Base-by-base conservation (phyloP, 768 basidiomycete species). In the Tulasnella sp. region DNA sequence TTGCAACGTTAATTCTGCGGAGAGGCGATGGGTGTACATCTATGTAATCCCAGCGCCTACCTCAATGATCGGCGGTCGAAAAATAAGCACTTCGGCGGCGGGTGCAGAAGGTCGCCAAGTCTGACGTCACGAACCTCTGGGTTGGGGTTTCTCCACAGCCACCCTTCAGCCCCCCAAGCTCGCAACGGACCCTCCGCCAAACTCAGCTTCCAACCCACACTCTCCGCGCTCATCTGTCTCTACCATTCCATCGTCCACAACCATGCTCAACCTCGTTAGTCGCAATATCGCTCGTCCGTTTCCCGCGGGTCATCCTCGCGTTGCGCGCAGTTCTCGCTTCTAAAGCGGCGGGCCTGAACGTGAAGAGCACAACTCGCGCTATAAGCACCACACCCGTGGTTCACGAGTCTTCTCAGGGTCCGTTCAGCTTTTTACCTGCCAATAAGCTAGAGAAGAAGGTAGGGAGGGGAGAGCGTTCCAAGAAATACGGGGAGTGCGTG, bases 341-440 rank as follows among this genome's bases (percentile, higher is more conserved):
- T 67, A 67, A n/a, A 32, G 61, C 61, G 55, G 55, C 55, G 61
- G 61, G 26, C 15, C 61, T 32, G 26, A 67, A 15, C 6, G 55
- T n/a, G 55, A 57, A 3, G 23, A 67, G 61, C 61, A 67, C 61
- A 67, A 67, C 61, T n/a, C 61, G 26, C 61, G 61, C 61, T 67
- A 10, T 67, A 67, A 67, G 61, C 61, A 67, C 61, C 61, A 67
- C 61, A 67, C 61, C 61, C 61, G 61, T 67, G 61, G 61, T 67
- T 67, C 61, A 32, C 61, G 26, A 67, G 29, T 26, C 61, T 67
- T 67, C 61, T 3, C 61, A 67, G 61, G 61, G 61, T 32, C 70
- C 70, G 9, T 72, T 72, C 70, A 40, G 39, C 20, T 72, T 72
- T 46, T 46, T 72, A 23, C 70, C 70, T 26, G 39, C 29, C 9